phyloP scores from a whole-genome alignment of 345 rosid genomes.

The Salix exigua region DNA sequence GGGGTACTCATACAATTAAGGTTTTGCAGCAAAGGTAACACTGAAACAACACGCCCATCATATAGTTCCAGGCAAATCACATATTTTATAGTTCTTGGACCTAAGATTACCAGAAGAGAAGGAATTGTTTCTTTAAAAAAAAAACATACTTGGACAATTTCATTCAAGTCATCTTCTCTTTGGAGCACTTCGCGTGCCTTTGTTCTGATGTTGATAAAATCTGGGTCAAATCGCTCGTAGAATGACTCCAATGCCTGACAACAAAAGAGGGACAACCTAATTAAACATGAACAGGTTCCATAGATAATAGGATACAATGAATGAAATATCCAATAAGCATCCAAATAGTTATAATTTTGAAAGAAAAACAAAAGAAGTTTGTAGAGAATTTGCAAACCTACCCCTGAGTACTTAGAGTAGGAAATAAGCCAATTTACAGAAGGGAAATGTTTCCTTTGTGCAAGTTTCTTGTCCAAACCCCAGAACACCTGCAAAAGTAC shows the following conservation, averaged over 20 bases:
- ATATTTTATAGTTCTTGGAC: neutral
- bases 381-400: slow-evolving; percentile 33
- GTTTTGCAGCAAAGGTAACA: neutral
- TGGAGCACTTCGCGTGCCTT: slow-evolving; percentile 99
- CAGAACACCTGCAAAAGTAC: slow-evolving; percentile 78
- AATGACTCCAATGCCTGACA: slow-evolving; percentile 89
- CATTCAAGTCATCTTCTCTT: slow-evolving; percentile 98
- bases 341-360: neutral
- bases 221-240: slow-evolving; percentile 95
- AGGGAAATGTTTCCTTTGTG: slow-evolving; percentile 99
- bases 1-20: neutral
- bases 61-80: neutral
- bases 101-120: neutral
- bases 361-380: neutral
- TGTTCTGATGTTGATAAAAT: slow-evolving; percentile 96
- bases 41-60: neutral
- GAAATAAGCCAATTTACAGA: slow-evolving; percentile 99
- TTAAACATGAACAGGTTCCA: neutral
- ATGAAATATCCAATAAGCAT: neutral
- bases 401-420: slow-evolving; percentile 92
- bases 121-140: neutral
- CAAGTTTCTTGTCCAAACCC: slow-evolving; percentile 99
- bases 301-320: neutral
- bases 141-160: slow-evolving; percentile 86
- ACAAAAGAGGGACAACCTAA: slow-evolving; percentile 12